Base-by-base conservation (phyloP, 176 grass and related monocot genomes). In the Cocos nucifera region DNA sequence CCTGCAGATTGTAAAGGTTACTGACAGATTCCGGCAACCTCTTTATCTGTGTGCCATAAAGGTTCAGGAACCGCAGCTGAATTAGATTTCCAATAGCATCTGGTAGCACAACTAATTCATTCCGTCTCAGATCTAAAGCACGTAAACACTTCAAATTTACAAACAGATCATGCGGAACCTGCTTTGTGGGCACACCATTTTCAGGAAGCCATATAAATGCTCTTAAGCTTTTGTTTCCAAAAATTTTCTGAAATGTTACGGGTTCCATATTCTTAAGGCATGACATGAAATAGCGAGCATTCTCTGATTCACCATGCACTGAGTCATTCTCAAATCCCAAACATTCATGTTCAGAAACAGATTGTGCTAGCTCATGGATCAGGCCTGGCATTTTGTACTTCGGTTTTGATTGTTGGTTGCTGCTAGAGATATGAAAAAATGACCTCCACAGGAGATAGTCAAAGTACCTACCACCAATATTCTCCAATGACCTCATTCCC, bases 61-160 rank as follows among this genome's bases (percentile, higher is more conserved):
- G 73, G n/a, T 49, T 58, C 16, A 84, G 77, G 62, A 69, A 81
- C 26, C 86, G 77, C n/a, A 84, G 69, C 39, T 81, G 86, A 74
- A 68, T 51, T 49, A 74, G 73, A 6, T 44, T 22, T 9, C 80
- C 57, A 56, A 89, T 30, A 6, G 73, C 81, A 70, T 78, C 65
- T 30, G 81, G 73, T 54, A 89, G 18, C 1, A 19, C 4, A 15
- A 68, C 51, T 15, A 89, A 54, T 17, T 67, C 53, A 27, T 54
- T 80, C 24, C 72, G 56, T 57, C 77, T 71, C 56, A 89, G 39
- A 50, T 89, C 80, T 54, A 89, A 65, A 18, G 56, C 30, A 15
- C 60, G 73, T 14, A 84, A 64, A 54, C 21, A 61, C 49, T 21
- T 71, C 7, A 83, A 23, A 20, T 77, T 77, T 21, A 2, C 22